phyloP scores from a whole-genome alignment of 78 protist genomes.

The Cavenderia fasciculata region DNA sequence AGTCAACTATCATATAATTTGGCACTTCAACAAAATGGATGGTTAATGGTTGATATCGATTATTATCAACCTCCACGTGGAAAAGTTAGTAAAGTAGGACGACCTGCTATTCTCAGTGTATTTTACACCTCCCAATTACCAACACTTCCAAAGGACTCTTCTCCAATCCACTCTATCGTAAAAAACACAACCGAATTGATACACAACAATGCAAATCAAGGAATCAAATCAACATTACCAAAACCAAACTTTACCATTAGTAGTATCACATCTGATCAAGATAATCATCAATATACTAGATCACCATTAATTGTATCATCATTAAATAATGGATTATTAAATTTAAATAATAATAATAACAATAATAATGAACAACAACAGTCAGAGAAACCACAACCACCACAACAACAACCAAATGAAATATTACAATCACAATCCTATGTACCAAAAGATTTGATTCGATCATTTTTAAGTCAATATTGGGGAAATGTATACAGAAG shows the following conservation, averaged over 20 bases:
- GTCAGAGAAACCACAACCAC: background rate
- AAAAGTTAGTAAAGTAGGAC: background rate
- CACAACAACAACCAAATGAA: background rate
- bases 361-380: background rate
- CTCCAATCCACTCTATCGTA: no score
- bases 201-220: no score
- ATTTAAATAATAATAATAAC: background rate
- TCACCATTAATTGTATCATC: background rate
- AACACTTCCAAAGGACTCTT: background rate
- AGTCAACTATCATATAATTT: background rate
- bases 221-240: no score
- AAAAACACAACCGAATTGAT: no score
- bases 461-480: background rate
- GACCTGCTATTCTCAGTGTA: background rate
- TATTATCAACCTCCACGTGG: background rate
- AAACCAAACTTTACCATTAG: background rate
- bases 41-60: background rate
- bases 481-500: conserved; percentile 3
- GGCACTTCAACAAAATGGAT: background rate
- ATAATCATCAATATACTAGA: no score
- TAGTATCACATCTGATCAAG: no score
- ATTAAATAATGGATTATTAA: background rate
- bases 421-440: background rate
- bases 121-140: conserved; percentile 8
- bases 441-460: conserved; percentile 23